Evolutionary conservation across 2,329 filamentous ascomycete species (phyloP).

Genomic region (Myriangium duriaei): DNA sequence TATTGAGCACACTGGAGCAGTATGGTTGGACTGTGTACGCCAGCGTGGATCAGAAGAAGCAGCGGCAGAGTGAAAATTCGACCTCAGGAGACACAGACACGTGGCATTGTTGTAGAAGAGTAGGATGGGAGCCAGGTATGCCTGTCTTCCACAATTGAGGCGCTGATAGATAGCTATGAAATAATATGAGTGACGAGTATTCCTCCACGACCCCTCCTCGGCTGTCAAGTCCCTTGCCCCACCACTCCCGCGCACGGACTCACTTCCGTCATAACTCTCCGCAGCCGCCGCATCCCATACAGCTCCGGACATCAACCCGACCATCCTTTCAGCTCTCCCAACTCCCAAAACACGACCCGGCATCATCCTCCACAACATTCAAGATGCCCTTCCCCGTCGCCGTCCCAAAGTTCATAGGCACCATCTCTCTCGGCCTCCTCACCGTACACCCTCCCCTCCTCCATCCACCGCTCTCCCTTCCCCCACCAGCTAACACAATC

Average conservation of each 20-base stretch:
- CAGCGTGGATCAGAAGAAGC: not conserved
- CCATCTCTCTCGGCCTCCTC: slow-evolving; percentile 73
- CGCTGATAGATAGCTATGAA: no score
- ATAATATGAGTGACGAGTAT: no score
- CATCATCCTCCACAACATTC: no score
- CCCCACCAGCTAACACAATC: not conserved
- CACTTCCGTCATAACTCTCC: no score
- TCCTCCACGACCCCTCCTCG: no score
- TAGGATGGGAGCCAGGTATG: not conserved
- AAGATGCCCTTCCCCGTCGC: slow-evolving; percentile 49
- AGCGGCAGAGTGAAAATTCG: not conserved
- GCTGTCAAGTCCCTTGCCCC: no score
- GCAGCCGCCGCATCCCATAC: no score
- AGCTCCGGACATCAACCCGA: no score
- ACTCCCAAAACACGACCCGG: no score
- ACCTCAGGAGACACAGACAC: not conserved
- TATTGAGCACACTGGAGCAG: not conserved
- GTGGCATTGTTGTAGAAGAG: not conserved
- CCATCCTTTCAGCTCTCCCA: no score
- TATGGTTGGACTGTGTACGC: not conserved
- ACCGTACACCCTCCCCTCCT: slow-evolving; percentile 49
- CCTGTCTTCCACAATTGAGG: not conserved
- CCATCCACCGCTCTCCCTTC: slow-evolving; percentile 5
- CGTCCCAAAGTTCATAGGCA: slow-evolving; percentile 83
- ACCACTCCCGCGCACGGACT: no score